These are phyloP conservation scores for Aspergillus glaucus DNA, from an alignment of 2,329 filamentous ascomycete genomes.

Conservation along the genomic window DNA sequence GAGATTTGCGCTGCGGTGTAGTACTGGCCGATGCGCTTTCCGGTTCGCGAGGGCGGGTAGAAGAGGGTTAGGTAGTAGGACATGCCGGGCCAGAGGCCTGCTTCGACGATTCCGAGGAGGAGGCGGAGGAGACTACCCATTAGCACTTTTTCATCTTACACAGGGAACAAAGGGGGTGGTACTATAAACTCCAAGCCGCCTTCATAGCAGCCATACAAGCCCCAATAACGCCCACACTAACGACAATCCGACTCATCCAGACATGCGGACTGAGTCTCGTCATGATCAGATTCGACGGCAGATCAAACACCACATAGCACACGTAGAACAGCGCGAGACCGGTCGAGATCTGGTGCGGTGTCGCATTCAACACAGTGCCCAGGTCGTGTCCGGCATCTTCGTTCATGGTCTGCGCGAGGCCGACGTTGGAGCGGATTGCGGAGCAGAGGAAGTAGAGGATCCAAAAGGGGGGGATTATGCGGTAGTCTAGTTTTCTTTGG, in stretches of 20 bases:
- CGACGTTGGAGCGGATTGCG: constrained; percentile 84
- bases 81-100: constrained; percentile 95
- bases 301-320: constrained; percentile 82
- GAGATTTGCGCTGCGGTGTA: constrained; percentile 86
- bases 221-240: constrained; percentile 78
- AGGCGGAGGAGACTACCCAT: constrained; percentile 62
- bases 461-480: constrained; percentile 73
- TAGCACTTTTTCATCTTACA: no score
- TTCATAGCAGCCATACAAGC: constrained; percentile 76
- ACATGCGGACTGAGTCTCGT: constrained; percentile 73
- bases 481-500: constrained; percentile 50
- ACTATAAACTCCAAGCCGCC: constrained; percentile 79
- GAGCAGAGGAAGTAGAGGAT: constrained; percentile 86
- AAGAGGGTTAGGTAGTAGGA: constrained; percentile 86
- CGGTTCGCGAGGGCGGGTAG: constrained; percentile 79
- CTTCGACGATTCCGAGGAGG: constrained; percentile 77
- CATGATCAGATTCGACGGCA: constrained; percentile 86
- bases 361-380: constrained; percentile 62
- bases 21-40: constrained; percentile 82
- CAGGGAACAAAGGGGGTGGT: constrained; percentile 20
- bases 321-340: constrained; percentile 87
- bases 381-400: constrained; percentile 63
- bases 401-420: constrained; percentile 95
- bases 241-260: constrained; percentile 89
- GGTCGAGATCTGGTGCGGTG: constrained; percentile 71